Percentiles rank a stretch among this genome's conserved stretches.
Evolutionary conservation across 441 rosid species (phyloP).

Genomic region (Erodium texanum): DNA sequence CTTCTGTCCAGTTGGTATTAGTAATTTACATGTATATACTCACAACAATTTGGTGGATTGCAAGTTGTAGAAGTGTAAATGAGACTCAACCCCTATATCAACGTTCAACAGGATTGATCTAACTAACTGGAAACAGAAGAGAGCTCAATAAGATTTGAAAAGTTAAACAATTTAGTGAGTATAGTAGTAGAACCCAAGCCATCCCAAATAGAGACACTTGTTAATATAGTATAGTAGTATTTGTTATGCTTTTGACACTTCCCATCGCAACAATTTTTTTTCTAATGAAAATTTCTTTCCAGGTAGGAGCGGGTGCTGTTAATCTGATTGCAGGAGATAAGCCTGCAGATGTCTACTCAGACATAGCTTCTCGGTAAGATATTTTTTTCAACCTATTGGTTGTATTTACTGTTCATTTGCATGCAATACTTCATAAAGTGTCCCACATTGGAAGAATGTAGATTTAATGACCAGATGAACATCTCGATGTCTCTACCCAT

Average conservation of each 20-base stretch:
- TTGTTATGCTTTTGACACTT: too few species aligned
- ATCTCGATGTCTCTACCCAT: too few species aligned
- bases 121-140: background rate
- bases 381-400: conserved; percentile 7
- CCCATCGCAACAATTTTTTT: too few species aligned
- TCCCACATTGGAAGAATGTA: too few species aligned
- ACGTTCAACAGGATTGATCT: background rate
- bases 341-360: conserved; percentile 96
- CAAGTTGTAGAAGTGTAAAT: background rate
- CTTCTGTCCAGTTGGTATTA: background rate
- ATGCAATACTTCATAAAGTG: conserved; percentile 6
- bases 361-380: conserved; percentile 76
- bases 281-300: conserved; percentile 16
- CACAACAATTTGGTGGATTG: background rate
- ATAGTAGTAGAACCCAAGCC: background rate
- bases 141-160: background rate
- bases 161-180: background rate
- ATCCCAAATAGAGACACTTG: background rate
- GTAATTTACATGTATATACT: background rate
- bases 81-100: background rate
- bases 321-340: conserved; percentile 82
- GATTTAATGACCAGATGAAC: too few species aligned
- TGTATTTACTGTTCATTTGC: background rate
- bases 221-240: too few species aligned
- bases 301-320: conserved; percentile 93